These are phyloP conservation scores for Hymenoscyphus fraxineus DNA, from an alignment of 2,329 filamentous ascomycete genomes.

Conservation along the genomic window DNA sequence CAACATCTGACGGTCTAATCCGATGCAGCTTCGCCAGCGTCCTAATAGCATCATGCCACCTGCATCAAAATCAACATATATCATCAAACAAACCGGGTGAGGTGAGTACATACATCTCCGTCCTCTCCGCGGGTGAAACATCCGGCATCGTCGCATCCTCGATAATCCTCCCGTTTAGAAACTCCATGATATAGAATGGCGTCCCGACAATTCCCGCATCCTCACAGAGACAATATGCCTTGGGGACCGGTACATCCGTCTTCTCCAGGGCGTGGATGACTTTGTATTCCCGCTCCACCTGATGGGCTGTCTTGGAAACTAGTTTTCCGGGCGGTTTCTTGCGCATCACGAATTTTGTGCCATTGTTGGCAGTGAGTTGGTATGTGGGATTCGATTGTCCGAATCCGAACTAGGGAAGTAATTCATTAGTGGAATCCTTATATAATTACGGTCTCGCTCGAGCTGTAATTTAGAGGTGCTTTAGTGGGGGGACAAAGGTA, in stretches of 20 bases:
- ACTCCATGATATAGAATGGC: slow-evolving; percentile 96
- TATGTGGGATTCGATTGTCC: slow-evolving; percentile 98
- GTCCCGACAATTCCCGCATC: slow-evolving; percentile 78
- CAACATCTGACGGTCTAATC: slow-evolving; percentile 62
- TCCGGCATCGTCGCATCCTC: slow-evolving; percentile 80
- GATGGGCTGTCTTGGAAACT: slow-evolving; percentile 88
- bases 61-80: slow-evolving; percentile 30
- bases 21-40: slow-evolving; percentile 84
- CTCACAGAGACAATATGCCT: slow-evolving; percentile 79
- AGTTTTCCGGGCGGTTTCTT: slow-evolving; percentile 98
- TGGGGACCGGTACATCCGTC: slow-evolving; percentile 83
- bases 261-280: slow-evolving; percentile 78
- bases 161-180: slow-evolving; percentile 88
- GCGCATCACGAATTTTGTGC: slow-evolving; percentile 77
- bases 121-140: slow-evolving; percentile 64
- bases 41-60: slow-evolving; percentile 78
- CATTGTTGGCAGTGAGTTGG: slow-evolving; percentile 71
- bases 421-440: slow-evolving; percentile 3
- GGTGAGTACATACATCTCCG: slow-evolving; percentile 55
- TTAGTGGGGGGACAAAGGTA: not conserved
- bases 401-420: slow-evolving; percentile 72
- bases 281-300: slow-evolving; percentile 92
- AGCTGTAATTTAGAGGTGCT: not conserved
- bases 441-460: not conserved
- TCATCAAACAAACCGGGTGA: not conserved